A percentile compares a stretch with the other conserved stretches of the same genome.
Evolutionary conservation across 192 early-diverging fungal species (phyloP).

Genomic region (Coemansia sp.): DNA sequence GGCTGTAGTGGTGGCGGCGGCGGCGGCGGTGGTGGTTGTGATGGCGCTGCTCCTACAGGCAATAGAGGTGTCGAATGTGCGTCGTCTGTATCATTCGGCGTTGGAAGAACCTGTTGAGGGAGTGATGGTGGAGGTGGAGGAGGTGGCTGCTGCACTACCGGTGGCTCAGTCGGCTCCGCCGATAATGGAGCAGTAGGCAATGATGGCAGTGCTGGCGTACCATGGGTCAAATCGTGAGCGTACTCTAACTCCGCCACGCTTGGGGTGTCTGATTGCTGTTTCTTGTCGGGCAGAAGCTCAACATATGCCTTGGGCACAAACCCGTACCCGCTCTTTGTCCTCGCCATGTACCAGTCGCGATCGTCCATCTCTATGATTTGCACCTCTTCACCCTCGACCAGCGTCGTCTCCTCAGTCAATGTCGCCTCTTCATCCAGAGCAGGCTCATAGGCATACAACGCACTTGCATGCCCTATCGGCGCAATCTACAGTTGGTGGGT

Average conservation of each 20-base stretch:
- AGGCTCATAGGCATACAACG: conserved; percentile 78
- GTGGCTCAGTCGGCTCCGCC: background rate
- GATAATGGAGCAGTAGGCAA: background rate
- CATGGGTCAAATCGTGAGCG: background rate
- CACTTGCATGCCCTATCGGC: conserved; percentile 60
- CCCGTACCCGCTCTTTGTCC: conserved; percentile 69
- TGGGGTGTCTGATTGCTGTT: background rate
- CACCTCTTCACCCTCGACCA: conserved; percentile 72
- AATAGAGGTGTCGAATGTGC: conserved; percentile 2
- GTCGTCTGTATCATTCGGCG: background rate
- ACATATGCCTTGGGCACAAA: conserved; percentile 89
- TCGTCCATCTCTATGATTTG: conserved; percentile 81
- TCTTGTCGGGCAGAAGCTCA: conserved; percentile 45
- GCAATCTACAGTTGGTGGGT: conserved; percentile 33
- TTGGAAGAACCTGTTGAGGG: background rate
- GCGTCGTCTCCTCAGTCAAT: conserved; percentile 79
- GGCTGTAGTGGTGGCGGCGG: background rate
- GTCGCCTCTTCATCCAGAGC: conserved; percentile 36
- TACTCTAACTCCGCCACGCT: background rate
- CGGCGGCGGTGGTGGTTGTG: conserved; percentile 10
- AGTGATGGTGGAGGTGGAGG: background rate
- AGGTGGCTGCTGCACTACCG: background rate
- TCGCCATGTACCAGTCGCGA: conserved; percentile 91
- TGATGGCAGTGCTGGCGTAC: background rate
- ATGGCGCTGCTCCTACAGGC: background rate